Percentiles rank a stretch among this genome's conserved stretches.
phyloP scores from a whole-genome alignment of 495 filamentous ascomycete genomes.

The Sabuloglossum arenarium region DNA sequence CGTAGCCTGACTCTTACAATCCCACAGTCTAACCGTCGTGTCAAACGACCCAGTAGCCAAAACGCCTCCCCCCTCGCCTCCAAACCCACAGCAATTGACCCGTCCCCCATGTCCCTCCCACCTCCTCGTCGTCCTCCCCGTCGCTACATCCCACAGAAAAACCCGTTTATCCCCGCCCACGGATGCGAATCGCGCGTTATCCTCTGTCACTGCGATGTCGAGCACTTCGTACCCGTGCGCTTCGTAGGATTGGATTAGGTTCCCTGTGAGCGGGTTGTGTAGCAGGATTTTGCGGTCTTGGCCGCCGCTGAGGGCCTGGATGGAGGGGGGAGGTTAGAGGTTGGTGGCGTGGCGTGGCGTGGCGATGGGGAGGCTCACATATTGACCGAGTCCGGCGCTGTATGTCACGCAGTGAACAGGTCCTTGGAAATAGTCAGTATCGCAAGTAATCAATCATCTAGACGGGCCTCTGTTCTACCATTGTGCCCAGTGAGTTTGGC shows the following conservation, averaged over 20 bases:
- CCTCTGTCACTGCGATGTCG: conserved; percentile 45
- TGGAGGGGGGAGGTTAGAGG: conserved; percentile 23
- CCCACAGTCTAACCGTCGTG: conserved; percentile 73
- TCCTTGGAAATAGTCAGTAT: conserved; percentile 20
- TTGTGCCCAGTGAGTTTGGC: conserved; percentile 5
- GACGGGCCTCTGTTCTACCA: neutral
- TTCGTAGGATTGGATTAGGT: conserved; percentile 65
- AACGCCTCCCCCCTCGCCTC: conserved; percentile 44
- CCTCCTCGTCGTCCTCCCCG: conserved; percentile 48
- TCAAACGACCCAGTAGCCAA: conserved; percentile 63
- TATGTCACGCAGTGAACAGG: conserved; percentile 56
- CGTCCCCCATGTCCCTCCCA: conserved; percentile 54
- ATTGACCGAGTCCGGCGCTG: conserved; percentile 43
- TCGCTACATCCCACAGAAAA: conserved; percentile 84
- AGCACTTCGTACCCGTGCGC: conserved; percentile 85
- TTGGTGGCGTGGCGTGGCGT: conserved; percentile 11
- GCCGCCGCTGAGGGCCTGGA: conserved; percentile 60
- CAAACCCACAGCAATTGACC: conserved; percentile 54
- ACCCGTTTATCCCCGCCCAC: conserved; percentile 75
- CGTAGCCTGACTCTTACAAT: conserved; percentile 34
- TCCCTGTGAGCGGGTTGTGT: conserved; percentile 26
- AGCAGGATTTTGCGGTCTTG: conserved; percentile 70
- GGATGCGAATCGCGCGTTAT: conserved; percentile 65
- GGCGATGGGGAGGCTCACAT: conserved; percentile 18
- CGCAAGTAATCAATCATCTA: neutral